Percentiles rank a stretch among this genome's conserved stretches.
These are phyloP conservation scores for Inonotus hispidus DNA, from an alignment of 1,284 basidiomycete species.

Conservation along the genomic window DNA sequence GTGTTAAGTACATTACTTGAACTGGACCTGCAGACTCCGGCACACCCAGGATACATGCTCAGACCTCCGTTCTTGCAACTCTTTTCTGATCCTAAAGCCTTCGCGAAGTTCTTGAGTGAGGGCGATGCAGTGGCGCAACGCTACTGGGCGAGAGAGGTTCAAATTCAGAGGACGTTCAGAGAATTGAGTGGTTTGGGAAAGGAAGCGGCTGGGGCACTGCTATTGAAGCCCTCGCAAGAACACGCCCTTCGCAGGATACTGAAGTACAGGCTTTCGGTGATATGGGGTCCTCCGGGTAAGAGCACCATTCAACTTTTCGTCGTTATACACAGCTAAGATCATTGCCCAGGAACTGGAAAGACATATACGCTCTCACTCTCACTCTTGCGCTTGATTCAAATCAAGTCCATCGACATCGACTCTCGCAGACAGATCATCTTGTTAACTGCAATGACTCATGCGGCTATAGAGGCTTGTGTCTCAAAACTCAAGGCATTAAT, in stretches of 20 bases:
- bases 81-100: slow-evolving; percentile 35
- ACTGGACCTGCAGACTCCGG: slow-evolving; percentile 31
- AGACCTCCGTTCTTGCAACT: slow-evolving; percentile 36
- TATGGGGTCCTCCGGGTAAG: slow-evolving; percentile 45
- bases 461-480: slow-evolving; percentile 42
- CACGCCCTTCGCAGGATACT: slow-evolving; percentile 38
- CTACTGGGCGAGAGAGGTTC: slow-evolving; percentile 30
- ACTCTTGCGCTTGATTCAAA: slow-evolving; percentile 38
- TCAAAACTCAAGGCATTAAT: slow-evolving; percentile 35
- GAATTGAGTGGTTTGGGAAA: slow-evolving; percentile 30
- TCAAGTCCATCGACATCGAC: slow-evolving; percentile 29
- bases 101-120: slow-evolving; percentile 25
- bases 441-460: slow-evolving; percentile 45
- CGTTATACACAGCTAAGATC: background rate
- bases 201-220: slow-evolving; percentile 31
- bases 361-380: slow-evolving; percentile 45
- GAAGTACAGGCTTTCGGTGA: slow-evolving; percentile 37
- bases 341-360: slow-evolving; percentile 39
- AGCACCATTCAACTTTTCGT: background rate
- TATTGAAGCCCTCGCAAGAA: slow-evolving; percentile 41
- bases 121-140: slow-evolving; percentile 21
- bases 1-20: slow-evolving; percentile 40
- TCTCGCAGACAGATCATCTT: slow-evolving; percentile 34
- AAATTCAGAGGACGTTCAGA: slow-evolving; percentile 36
- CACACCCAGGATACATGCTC: slow-evolving; percentile 21